Conservation (phyloP, 2,329 filamentous ascomycete species). For the Beauveria rudraprayagi region DNA sequence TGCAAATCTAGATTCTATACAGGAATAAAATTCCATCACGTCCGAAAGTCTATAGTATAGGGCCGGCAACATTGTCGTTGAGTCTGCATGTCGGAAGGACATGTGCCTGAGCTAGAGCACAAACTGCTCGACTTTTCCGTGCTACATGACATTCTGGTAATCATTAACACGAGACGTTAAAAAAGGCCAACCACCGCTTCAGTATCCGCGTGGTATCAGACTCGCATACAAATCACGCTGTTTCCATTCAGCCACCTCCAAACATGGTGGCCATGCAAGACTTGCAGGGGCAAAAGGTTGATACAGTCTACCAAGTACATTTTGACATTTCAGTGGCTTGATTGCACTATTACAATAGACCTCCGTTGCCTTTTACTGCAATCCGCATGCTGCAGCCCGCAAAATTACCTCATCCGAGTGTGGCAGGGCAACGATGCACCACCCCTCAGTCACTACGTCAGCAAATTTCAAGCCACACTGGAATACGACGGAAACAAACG, state of each 20-base stretch:
- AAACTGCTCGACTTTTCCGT: too few species aligned
- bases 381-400: background rate
- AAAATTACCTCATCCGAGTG: slow-evolving; percentile 4
- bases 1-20: background rate
- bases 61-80: background rate
- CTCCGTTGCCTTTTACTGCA: too few species aligned
- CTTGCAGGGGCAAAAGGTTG: background rate
- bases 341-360: too few species aligned
- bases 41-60: background rate
- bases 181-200: too few species aligned
- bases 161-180: too few species aligned
- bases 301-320: background rate
- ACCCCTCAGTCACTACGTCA: slow-evolving; percentile 1
- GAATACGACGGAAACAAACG: background rate
- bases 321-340: background rate
- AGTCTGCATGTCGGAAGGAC: background rate
- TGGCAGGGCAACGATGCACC: background rate
- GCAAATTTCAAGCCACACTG: slow-evolving; percentile 4
- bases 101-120: background rate
- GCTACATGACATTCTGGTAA: background rate
- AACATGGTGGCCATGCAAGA: too few species aligned
- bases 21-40: too few species aligned
- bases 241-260: too few species aligned
- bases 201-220: too few species aligned
- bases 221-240: too few species aligned